phyloP scores from a whole-genome alignment of 306 rosid species.

The Bauhinia variegata region DNA sequence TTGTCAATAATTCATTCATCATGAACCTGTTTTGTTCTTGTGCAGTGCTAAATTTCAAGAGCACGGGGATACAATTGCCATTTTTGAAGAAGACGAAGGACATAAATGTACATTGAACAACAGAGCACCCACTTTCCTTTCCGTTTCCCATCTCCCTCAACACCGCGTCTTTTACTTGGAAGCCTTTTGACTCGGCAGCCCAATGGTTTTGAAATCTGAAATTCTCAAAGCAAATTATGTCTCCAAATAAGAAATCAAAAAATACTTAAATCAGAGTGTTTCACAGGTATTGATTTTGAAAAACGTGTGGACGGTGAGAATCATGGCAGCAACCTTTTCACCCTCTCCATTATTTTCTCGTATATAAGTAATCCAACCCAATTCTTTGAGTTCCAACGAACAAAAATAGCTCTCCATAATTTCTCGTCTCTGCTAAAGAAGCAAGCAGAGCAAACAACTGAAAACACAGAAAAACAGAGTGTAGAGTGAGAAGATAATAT shows the following conservation, averaged over 20 bases:
- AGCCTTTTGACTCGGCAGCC: constrained; percentile 45
- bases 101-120: not conserved
- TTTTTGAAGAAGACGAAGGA: constrained; percentile 10
- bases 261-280: not conserved
- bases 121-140: constrained; percentile 1
- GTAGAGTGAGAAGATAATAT: constrained; percentile 27
- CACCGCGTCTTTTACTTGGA: constrained; percentile 49
- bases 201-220: not conserved
- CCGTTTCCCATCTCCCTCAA: constrained; percentile 26
- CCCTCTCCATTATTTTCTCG: not conserved
- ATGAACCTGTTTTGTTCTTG: too few species aligned
- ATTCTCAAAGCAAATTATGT: constrained; percentile 4
- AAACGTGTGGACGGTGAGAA: constrained; percentile 67
- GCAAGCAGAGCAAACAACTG: not conserved
- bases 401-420: constrained; percentile 4
- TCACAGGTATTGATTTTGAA: constrained; percentile 35
- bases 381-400: constrained; percentile 23
- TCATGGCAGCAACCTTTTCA: constrained; percentile 24
- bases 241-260: too few species aligned
- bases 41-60: not conserved
- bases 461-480: not conserved
- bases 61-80: constrained; percentile 11
- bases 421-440: constrained; percentile 20
- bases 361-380: constrained; percentile 34
- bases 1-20: too few species aligned